A percentile compares a stretch with the other conserved stretches of the same genome.
Conservation (phyloP, 176 grass and related monocot genomes). For the Triticum turgidum region DNA sequence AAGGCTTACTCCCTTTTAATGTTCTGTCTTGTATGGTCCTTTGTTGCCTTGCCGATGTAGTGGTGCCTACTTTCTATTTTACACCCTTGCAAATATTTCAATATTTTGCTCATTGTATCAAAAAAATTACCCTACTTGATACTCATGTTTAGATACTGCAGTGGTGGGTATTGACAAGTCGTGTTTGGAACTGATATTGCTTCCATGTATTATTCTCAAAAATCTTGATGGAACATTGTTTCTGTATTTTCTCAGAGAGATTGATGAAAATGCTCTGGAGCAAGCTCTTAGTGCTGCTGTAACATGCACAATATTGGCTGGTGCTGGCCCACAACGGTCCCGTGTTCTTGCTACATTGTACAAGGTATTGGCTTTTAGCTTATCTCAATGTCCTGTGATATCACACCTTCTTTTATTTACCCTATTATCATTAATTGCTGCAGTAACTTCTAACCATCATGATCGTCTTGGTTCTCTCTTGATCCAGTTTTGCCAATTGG, state of each 20-base stretch:
- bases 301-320: slow-evolving; percentile 98
- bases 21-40: too few species aligned
- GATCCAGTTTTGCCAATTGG: not conserved
- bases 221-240: slow-evolving; percentile 23
- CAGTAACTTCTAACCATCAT: not conserved
- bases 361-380: slow-evolving; percentile 57
- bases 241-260: slow-evolving; percentile 59
- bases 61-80: slow-evolving; percentile 12
- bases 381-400: not conserved
- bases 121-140: not conserved
- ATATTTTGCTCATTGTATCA: not conserved
- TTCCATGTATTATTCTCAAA: not conserved
- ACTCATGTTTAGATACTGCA: not conserved
- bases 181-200: not conserved
- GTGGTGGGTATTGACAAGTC: not conserved
- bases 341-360: slow-evolving; percentile 97
- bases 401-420: not conserved
- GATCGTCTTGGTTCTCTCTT: not conserved
- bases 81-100: not conserved
- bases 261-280: slow-evolving; percentile 95
- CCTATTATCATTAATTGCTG: not conserved
- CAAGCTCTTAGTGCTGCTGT: slow-evolving; percentile 98
- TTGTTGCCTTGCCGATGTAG: too few species aligned
- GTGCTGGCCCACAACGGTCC: slow-evolving; percentile 92
- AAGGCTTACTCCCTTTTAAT: slow-evolving; percentile 31